Evolutionary conservation across 2,329 filamentous ascomycete species (phyloP).

Genomic region (Aspergillus sp.): DNA sequence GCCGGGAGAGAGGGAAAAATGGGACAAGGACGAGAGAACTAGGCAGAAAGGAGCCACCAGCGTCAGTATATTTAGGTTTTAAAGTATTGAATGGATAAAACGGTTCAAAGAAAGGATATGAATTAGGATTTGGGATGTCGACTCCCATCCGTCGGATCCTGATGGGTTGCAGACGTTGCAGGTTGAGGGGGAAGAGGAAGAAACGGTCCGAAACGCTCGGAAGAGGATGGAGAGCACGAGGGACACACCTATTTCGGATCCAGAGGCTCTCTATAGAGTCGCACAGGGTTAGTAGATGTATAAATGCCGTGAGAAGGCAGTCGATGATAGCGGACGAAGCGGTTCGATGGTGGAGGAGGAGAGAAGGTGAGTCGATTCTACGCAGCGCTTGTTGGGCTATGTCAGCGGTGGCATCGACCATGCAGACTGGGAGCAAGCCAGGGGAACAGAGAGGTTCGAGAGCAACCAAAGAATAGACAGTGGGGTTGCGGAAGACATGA

Average conservation of each 20-base stretch:
- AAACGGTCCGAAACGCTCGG: constrained; percentile 32
- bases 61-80: constrained; percentile 28
- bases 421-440: constrained; percentile 24
- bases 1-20: constrained; percentile 26
- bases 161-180: constrained; percentile 29
- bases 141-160: constrained; percentile 25
- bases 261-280: constrained; percentile 28
- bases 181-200: constrained; percentile 28
- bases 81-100: constrained; percentile 16
- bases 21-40: constrained; percentile 25
- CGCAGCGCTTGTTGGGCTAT: constrained; percentile 36
- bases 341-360: constrained; percentile 19
- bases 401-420: constrained; percentile 41
- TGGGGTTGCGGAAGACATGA: background rate
- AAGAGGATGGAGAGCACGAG: constrained; percentile 33
- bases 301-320: constrained; percentile 17
- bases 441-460: constrained; percentile 12
- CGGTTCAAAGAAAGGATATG: constrained; percentile 16
- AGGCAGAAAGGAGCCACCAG: constrained; percentile 17
- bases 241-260: constrained; percentile 33
- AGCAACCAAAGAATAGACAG: background rate
- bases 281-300: constrained; percentile 28
- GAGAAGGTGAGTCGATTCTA: constrained; percentile 31
- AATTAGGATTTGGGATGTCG: constrained; percentile 19
- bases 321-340: constrained; percentile 23